Evolutionary conservation across 768 basidiomycete genomes (phyloP).

Genomic region (Podaxis sp.): DNA sequence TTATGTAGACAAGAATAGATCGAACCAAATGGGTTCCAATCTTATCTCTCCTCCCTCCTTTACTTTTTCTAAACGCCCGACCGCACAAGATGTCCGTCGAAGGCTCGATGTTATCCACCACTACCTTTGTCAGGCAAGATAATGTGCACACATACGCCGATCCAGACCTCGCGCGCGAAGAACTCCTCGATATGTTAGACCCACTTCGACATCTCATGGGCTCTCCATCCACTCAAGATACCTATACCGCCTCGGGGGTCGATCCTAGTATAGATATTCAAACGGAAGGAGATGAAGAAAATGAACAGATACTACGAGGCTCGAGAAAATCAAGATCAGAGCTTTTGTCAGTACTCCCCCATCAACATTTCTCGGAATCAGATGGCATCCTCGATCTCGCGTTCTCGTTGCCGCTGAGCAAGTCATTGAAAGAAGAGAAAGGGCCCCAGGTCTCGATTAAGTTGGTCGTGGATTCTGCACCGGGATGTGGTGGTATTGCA

Average conservation of each 20-base stretch:
- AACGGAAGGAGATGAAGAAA: slow-evolving; percentile 13
- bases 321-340: slow-evolving; percentile 26
- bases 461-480: slow-evolving; percentile 73
- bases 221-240: slow-evolving; percentile 2
- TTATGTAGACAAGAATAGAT: background rate
- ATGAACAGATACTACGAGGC: slow-evolving; percentile 16
- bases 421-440: background rate
- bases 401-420: slow-evolving; percentile 24
- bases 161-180: slow-evolving; percentile 44
- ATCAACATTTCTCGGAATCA: slow-evolving; percentile 47
- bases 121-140: background rate
- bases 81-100: background rate
- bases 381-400: slow-evolving; percentile 47
- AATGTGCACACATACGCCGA: slow-evolving; percentile 2
- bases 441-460: slow-evolving; percentile 30
- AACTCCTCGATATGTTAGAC: slow-evolving; percentile 51
- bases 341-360: slow-evolving; percentile 43
- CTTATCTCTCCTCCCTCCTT: background rate
- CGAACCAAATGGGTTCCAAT: background rate
- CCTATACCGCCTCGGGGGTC: background rate
- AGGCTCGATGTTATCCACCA: slow-evolving; percentile 12
- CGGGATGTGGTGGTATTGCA: slow-evolving; percentile 89
- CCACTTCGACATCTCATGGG: slow-evolving; percentile 61
- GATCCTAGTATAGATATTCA: background rate
- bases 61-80: background rate